Evolutionary conservation across 176 grass and related monocot genomes (phyloP).

Genomic region (Guadua angustifolia): DNA sequence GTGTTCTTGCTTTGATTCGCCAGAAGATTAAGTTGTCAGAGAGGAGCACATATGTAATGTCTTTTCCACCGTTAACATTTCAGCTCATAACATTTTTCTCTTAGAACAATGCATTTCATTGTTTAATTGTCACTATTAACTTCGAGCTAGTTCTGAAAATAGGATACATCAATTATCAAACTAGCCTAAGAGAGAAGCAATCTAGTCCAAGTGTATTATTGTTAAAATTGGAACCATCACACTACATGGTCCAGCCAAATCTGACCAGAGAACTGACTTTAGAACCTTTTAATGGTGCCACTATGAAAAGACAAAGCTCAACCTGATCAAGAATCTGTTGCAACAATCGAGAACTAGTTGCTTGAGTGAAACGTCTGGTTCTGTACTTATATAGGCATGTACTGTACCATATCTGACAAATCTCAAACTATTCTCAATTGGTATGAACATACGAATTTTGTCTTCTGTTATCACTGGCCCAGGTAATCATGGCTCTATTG

Average conservation of each 20-base stretch:
- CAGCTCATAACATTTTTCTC: not conserved
- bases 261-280: conserved; percentile 17
- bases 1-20: not conserved
- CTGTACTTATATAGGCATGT: not conserved
- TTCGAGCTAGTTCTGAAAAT: not conserved
- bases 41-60: conserved; percentile 7
- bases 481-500: conserved; percentile 69
- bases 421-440: not conserved
- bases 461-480: conserved; percentile 13
- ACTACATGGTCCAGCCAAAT: conserved; percentile 14
- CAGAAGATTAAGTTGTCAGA: not conserved
- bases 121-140: conserved; percentile 12
- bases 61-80: not conserved
- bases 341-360: conserved; percentile 48
- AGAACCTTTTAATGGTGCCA: conserved; percentile 10
- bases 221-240: not conserved
- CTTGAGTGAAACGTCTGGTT: conserved; percentile 41
- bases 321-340: conserved; percentile 42
- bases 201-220: not conserved
- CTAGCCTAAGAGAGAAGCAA: not conserved
- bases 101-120: not conserved
- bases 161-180: not conserved
- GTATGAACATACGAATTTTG: not conserved
- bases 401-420: conserved; percentile 36
- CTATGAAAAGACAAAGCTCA: conserved; percentile 5